Evolutionary conservation across 208 protist genomes (phyloP).

Genomic region (Trypanosoma rangeli): DNA sequence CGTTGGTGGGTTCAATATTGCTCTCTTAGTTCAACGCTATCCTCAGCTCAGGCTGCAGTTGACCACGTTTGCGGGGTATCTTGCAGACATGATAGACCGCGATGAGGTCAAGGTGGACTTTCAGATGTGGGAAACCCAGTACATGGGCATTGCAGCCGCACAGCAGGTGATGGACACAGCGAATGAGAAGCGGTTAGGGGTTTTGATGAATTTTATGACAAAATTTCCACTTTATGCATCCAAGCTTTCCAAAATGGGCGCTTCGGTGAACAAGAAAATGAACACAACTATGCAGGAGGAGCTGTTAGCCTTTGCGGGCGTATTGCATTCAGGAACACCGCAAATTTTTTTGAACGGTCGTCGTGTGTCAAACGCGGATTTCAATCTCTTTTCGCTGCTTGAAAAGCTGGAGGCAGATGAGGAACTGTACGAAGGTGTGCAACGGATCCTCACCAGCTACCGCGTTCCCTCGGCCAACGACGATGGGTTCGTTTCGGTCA

Average conservation of each 20-base stretch:
- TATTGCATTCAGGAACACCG: conserved; percentile 25
- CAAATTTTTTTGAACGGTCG: conserved; percentile 55
- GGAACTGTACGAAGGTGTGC: conserved; percentile 18
- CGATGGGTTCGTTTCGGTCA: neutral
- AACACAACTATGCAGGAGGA: conserved; percentile 21
- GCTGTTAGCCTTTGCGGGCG: conserved; percentile 16
- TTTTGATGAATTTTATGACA: conserved; percentile 74
- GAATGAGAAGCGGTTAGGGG: conserved; percentile 50
- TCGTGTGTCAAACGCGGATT: conserved; percentile 24
- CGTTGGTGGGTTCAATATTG: conserved; percentile 51
- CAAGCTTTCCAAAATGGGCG: conserved; percentile 45
- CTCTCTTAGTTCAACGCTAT: conserved; percentile 35
- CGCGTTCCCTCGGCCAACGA: neutral
- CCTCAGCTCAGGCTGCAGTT: conserved; percentile 32
- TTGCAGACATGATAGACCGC: conserved; percentile 33
- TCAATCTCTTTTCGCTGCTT: conserved; percentile 55
- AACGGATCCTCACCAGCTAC: conserved; percentile 16
- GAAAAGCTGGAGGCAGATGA: conserved; percentile 44
- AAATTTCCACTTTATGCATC: conserved; percentile 86
- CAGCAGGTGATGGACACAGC: conserved; percentile 46
- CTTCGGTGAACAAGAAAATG: conserved; percentile 11
- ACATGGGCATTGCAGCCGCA: conserved; percentile 58
- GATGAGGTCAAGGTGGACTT: conserved; percentile 61
- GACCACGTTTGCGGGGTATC: conserved; percentile 37
- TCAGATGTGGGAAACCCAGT: conserved; percentile 64